Evolutionary conservation across 2,329 filamentous ascomycete genomes (phyloP).

Genomic region (Ceratocystis destructans): DNA sequence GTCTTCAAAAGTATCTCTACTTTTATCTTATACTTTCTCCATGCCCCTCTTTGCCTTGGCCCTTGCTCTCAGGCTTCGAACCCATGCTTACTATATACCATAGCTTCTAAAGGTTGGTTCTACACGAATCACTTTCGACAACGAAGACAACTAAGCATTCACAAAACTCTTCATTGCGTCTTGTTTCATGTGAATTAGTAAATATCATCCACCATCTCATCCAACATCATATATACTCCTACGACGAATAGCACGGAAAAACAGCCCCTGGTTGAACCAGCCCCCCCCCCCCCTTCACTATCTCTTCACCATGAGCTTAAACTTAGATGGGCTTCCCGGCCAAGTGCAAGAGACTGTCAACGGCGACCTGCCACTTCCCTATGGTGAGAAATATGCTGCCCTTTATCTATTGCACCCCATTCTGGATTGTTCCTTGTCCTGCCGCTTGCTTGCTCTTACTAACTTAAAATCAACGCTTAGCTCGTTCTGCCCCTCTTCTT

Average conservation of each 20-base stretch:
- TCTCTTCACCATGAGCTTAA: constrained; percentile 14
- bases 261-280: background rate
- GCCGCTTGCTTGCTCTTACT: background rate
- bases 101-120: background rate
- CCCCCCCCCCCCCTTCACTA: no score
- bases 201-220: background rate
- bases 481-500: constrained; percentile 19
- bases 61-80: background rate
- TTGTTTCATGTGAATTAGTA: no score
- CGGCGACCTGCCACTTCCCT: constrained; percentile 18
- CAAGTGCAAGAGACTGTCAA: constrained; percentile 12
- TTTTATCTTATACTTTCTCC: background rate
- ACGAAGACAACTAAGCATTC: background rate
- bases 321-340: constrained; percentile 8
- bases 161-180: background rate
- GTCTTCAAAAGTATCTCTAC: background rate
- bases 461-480: constrained; percentile 4
- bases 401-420: background rate
- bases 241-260: background rate
- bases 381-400: constrained; percentile 13
- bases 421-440: background rate
- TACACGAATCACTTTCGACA: background rate
- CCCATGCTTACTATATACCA: background rate
- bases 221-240: background rate
- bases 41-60: background rate